These are phyloP conservation scores for Asterochloris erici DNA, from an alignment of 139 green algal genomes.

Conservation along the genomic window DNA sequence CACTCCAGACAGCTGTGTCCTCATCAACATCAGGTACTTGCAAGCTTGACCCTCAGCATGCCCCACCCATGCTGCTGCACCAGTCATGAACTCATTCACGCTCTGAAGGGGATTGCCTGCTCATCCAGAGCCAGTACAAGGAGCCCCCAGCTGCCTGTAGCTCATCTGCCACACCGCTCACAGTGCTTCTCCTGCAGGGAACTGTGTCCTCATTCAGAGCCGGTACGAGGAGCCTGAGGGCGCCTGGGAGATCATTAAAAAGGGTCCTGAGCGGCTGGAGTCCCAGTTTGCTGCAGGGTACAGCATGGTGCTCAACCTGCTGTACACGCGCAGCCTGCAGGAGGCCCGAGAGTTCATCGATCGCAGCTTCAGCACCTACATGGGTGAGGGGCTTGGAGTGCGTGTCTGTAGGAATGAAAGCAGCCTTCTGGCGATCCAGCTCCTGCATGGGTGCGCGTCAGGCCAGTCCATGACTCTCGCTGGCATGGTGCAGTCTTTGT, in stretches of 20 bases:
- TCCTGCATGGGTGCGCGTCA: too few relatives aligned
- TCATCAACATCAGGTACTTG: neutral
- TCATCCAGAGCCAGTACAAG: slow-evolving; percentile 78
- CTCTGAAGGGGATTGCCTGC: slow-evolving; percentile 61
- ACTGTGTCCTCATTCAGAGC: slow-evolving; percentile 74
- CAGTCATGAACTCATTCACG: too few relatives aligned
- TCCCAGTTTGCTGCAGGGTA: slow-evolving; percentile 72
- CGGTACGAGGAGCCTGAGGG: slow-evolving; percentile 75
- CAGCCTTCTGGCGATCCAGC: too few relatives aligned
- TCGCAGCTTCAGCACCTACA: slow-evolving; percentile 51
- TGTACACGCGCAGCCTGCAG: slow-evolving; percentile 62
- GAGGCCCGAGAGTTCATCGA: slow-evolving; percentile 72
- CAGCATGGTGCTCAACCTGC: slow-evolving; percentile 86
- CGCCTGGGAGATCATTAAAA: slow-evolving; percentile 62
- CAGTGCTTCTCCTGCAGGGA: slow-evolving; percentile 32
- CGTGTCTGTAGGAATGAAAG: too few relatives aligned
- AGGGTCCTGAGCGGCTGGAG: slow-evolving; percentile 72
- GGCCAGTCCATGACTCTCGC: too few relatives aligned
- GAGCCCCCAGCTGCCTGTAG: slow-evolving; percentile 54
- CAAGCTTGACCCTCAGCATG: neutral
- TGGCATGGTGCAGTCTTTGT: too few relatives aligned
- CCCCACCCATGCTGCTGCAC: too few relatives aligned
- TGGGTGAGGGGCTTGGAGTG: slow-evolving; percentile 1
- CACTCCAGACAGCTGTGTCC: neutral
- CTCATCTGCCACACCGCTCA: neutral